phyloP scores from a whole-genome alignment of 371 early-diverging fungal species.

The Saksenaea oblongispora region DNA sequence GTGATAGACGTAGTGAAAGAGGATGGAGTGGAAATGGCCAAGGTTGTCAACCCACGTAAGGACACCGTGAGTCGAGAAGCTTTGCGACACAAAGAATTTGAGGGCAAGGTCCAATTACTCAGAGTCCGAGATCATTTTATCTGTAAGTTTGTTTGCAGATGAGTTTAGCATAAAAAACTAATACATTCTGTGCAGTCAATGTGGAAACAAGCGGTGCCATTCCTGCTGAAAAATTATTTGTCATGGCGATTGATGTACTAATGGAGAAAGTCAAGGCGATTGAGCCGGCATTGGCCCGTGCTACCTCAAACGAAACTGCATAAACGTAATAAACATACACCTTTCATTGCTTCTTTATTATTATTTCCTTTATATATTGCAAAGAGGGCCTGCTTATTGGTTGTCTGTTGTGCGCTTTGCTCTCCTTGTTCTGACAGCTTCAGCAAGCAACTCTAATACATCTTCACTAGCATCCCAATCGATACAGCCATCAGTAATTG shows the following conservation, averaged over 20 bases:
- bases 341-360: too few species aligned
- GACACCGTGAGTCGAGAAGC: slow-evolving; percentile 97
- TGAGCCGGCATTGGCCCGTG: slow-evolving; percentile 9
- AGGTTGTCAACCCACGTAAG: slow-evolving; percentile 90
- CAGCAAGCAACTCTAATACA: slow-evolving; percentile 69
- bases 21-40: slow-evolving; percentile 67
- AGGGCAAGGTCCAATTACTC: slow-evolving; percentile 87
- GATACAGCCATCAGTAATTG: slow-evolving; percentile 87
- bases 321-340: slow-evolving; percentile 3
- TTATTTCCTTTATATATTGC: too few species aligned
- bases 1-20: slow-evolving; percentile 83
- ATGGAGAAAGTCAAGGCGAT: slow-evolving; percentile 72
- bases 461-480: slow-evolving; percentile 75
- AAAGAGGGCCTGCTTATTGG: background rate
- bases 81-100: slow-evolving; percentile 92
- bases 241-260: slow-evolving; percentile 76
- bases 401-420: background rate
- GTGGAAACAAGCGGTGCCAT: slow-evolving; percentile 90
- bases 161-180: background rate
- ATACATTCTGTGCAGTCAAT: slow-evolving; percentile 58
- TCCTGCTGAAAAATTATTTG: slow-evolving; percentile 78
- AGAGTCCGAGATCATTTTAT: slow-evolving; percentile 96
- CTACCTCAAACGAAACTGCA: slow-evolving; percentile 3
- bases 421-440: slow-evolving; percentile 57
- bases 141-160: slow-evolving; percentile 63